Percentiles rank a stretch among this genome's conserved stretches.
Evolutionary conservation across 345 rosid genomes (phyloP).

Genomic region (Ailanthus altissimus): DNA sequence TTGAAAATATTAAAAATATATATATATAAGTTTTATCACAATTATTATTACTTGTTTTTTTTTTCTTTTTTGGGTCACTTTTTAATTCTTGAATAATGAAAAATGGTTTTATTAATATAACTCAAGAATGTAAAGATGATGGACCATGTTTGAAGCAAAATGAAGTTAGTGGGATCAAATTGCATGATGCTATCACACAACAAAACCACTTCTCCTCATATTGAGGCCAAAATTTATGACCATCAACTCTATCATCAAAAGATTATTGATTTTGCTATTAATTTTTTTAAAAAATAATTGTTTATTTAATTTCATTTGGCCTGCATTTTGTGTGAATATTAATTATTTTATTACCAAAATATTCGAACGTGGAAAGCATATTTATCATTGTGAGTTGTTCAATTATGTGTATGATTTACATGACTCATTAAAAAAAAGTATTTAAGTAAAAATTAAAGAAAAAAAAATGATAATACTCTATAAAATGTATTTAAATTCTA

Average conservation of each 20-base stretch:
- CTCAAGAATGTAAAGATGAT: slow-evolving; percentile 23
- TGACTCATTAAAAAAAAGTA: background rate
- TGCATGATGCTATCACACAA: slow-evolving; percentile 20
- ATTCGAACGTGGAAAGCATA: background rate
- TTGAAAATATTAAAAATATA: no score
- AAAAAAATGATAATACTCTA: background rate
- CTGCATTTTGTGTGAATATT: background rate
- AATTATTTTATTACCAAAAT: background rate
- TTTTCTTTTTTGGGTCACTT: no score
- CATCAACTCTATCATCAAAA: slow-evolving; percentile 6
- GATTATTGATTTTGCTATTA: background rate
- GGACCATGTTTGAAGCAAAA: slow-evolving; percentile 19
- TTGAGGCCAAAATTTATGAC: background rate
- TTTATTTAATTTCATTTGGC: background rate
- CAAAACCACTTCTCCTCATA: slow-evolving; percentile 21
- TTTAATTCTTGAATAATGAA: no score
- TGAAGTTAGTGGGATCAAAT: slow-evolving; percentile 28
- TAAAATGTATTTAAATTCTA: no score
- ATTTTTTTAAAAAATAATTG: background rate
- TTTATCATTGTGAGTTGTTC: background rate
- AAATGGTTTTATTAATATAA: no score
- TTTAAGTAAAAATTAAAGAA: no score
- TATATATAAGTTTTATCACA: no score
- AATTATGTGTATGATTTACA: background rate
- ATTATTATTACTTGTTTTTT: no score